Evolutionary conservation across 2,329 filamentous ascomycete genomes (phyloP).

Genomic region (Drechmeria coniospora): DNA sequence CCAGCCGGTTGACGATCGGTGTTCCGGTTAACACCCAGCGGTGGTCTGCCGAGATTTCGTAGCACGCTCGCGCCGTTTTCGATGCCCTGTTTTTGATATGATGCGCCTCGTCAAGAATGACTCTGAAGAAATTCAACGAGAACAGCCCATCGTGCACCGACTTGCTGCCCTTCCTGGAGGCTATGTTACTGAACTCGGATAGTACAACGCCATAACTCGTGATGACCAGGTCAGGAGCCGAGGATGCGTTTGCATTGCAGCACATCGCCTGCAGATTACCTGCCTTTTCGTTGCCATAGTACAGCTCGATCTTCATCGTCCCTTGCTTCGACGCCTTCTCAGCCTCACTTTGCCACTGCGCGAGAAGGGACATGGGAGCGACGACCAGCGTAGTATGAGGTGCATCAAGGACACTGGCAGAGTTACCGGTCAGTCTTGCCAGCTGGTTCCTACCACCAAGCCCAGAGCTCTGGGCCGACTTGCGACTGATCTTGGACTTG

Average conservation of each 20-base stretch:
- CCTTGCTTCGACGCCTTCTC: constrained; percentile 77
- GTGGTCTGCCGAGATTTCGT: constrained; percentile 71
- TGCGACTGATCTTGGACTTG: constrained; percentile 37
- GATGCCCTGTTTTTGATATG: constrained; percentile 81
- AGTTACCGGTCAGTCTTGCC: constrained; percentile 42
- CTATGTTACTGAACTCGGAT: constrained; percentile 67
- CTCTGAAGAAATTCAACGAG: constrained; percentile 82
- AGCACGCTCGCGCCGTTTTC: constrained; percentile 91
- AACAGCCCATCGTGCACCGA: constrained; percentile 62
- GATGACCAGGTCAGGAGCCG: constrained; percentile 79
- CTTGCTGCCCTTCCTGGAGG: constrained; percentile 48
- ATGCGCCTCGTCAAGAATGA: constrained; percentile 92
- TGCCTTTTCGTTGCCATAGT: constrained; percentile 80
- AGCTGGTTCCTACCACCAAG: constrained; percentile 41
- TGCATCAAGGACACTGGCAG: constrained; percentile 45
- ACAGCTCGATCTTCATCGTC: constrained; percentile 70
- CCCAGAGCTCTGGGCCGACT: constrained; percentile 15
- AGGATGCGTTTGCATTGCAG: constrained; percentile 53
- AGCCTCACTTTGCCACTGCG: constrained; percentile 94
- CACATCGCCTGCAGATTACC: constrained; percentile 68
- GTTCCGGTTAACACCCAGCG: constrained; percentile 92
- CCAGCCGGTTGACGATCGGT: constrained; percentile 88
- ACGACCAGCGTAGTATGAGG: constrained; percentile 86
- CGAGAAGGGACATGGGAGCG: constrained; percentile 92
- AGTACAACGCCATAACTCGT: constrained; percentile 88